Conservation (phyloP, 2,329 filamentous ascomycete genomes). For the Byssothecium circinans region DNA sequence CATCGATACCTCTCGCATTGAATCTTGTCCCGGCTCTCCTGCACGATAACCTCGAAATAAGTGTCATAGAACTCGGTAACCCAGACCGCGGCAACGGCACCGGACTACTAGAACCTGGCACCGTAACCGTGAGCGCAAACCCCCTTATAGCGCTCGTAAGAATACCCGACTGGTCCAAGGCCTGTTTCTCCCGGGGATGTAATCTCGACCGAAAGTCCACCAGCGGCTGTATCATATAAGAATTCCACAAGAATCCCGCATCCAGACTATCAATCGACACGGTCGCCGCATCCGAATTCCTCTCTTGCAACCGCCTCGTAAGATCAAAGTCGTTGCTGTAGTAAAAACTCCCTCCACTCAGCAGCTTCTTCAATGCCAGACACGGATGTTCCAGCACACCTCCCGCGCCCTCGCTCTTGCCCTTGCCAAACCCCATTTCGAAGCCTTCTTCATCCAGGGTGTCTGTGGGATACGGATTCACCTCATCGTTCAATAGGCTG, state of each 20-base stretch:
- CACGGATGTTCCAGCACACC: constrained; percentile 82
- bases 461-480: constrained; percentile 59
- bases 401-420: constrained; percentile 71
- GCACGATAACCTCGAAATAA: constrained; percentile 91
- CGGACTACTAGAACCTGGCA: constrained; percentile 76
- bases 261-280: constrained; percentile 94
- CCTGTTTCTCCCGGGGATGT: constrained; percentile 70
- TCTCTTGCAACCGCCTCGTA: constrained; percentile 88
- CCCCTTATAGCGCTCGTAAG: constrained; percentile 92
- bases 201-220: constrained; percentile 85
- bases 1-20: constrained; percentile 95
- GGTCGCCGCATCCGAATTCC: constrained; percentile 73
- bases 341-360: constrained; percentile 94
- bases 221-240: constrained; percentile 94
- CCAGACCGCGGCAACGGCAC: constrained; percentile 67
- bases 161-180: constrained; percentile 83
- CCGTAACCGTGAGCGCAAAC: constrained; percentile 83
- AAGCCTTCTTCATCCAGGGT: constrained; percentile 57
- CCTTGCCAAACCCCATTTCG: constrained; percentile 53
- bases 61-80: constrained; percentile 78
- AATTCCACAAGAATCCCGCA: constrained; percentile 94
- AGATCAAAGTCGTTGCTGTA: constrained; percentile 98
- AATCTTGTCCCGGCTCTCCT: constrained; percentile 90
- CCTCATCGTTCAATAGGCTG: constrained; percentile 64
- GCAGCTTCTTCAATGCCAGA: constrained; percentile 83